Evolutionary conservation across 768 basidiomycete genomes (phyloP).

Genomic region (Ephemerocybe angulata): DNA sequence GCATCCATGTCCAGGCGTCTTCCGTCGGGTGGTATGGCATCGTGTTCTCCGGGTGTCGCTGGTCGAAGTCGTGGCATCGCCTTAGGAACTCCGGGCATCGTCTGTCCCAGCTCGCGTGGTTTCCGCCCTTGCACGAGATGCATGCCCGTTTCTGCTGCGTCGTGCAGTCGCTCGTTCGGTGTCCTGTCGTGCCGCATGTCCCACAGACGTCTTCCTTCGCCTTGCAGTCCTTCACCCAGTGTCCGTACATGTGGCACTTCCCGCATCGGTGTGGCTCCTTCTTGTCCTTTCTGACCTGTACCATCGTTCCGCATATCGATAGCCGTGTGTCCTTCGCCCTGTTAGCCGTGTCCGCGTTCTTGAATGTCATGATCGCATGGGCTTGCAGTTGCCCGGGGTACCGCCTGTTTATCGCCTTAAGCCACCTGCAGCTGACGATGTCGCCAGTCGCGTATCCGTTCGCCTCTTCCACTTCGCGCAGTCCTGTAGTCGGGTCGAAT

Average conservation of each 20-base stretch:
- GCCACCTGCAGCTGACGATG: constrained; percentile 6
- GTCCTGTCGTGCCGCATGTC: constrained; percentile 7
- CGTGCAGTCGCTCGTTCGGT: constrained; percentile 9
- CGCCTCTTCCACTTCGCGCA: constrained; percentile 4
- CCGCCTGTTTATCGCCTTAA: constrained; percentile 9
- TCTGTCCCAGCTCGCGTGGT: constrained; percentile 19
- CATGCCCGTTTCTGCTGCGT: constrained; percentile 2
- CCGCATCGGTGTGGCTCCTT: constrained; percentile 16
- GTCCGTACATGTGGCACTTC: constrained; percentile 20
- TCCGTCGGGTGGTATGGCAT: too few species aligned
- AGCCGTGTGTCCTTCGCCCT: constrained; percentile 9
- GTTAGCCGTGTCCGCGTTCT: constrained; percentile 12
- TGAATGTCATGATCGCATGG: constrained; percentile 12
- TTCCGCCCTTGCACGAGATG: constrained; percentile 11
- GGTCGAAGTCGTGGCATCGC: constrained; percentile 12
- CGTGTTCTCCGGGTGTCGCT: constrained; percentile 15
- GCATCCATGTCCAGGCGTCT: constrained; percentile 15
- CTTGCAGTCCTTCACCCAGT: constrained; percentile 14
- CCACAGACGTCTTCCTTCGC: constrained; percentile 12
- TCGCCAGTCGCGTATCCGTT: constrained; percentile 4
- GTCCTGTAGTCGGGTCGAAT: constrained; percentile 5
- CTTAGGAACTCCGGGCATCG: constrained; percentile 15
- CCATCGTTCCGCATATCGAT: constrained; percentile 1
- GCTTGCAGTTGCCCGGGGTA: constrained; percentile 1
- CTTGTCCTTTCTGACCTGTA: constrained; percentile 10